phyloP scores from a whole-genome alignment of 345 rosid genomes.

The Cardiospermum halicacabum region DNA sequence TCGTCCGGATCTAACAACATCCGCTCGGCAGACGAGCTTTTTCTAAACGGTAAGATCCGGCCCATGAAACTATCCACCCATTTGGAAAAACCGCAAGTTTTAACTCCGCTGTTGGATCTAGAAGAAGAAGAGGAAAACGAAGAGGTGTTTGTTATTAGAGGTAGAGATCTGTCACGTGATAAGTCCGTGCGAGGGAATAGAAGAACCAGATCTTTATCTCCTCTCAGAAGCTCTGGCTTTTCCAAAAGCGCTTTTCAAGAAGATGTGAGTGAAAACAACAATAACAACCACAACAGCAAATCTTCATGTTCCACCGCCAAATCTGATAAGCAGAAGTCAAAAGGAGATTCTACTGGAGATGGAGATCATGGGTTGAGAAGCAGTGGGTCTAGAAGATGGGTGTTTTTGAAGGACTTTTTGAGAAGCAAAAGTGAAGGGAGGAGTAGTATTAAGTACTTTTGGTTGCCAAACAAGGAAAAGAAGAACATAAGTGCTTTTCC shows the following conservation, averaged over 20 bases:
- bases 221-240: constrained; percentile 45
- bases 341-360: constrained; percentile 41
- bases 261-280: constrained; percentile 11
- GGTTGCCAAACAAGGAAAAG: constrained; percentile 66
- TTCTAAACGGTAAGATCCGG: constrained; percentile 85
- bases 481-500: constrained; percentile 25
- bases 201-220: constrained; percentile 90
- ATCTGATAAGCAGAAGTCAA: constrained; percentile 8
- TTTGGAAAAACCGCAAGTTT: constrained; percentile 71
- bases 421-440: constrained; percentile 97
- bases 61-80: constrained; percentile 92
- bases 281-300: no score
- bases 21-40: constrained; percentile 92
- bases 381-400: constrained; percentile 87
- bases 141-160: constrained; percentile 25
- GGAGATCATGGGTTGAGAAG: constrained; percentile 89
- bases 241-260: constrained; percentile 9
- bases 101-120: constrained; percentile 68
- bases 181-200: constrained; percentile 51
- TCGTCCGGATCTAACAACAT: constrained; percentile 40
- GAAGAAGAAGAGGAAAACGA: constrained; percentile 44
- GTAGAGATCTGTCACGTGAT: constrained; percentile 58
- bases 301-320: no score
- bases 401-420: constrained; percentile 77
- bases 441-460: constrained; percentile 63